Evolutionary conservation across 352 stramenopile genomes (phyloP).

Genomic region (Aphanomyces euteiches): DNA sequence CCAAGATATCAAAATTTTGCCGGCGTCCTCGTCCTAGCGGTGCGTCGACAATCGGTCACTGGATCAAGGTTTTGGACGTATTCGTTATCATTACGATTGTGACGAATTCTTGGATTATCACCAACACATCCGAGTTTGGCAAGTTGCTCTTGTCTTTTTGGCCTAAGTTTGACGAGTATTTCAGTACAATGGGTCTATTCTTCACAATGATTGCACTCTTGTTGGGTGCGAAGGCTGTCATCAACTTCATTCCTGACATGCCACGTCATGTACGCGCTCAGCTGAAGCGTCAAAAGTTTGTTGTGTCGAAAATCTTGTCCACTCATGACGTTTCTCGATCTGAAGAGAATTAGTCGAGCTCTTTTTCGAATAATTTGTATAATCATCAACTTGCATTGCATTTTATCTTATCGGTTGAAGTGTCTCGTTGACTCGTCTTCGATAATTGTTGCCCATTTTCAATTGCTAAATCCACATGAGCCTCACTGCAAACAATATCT

Average conservation of each 20-base stretch:
- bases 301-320: constrained; percentile 78
- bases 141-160: constrained; percentile 34
- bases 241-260: constrained; percentile 77
- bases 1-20: constrained; percentile 76
- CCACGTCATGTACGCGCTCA: constrained; percentile 74
- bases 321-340: constrained; percentile 6
- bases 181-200: constrained; percentile 50
- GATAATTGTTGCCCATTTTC: constrained; percentile 3
- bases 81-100: constrained; percentile 88
- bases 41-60: constrained; percentile 88
- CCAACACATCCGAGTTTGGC: constrained; percentile 69
- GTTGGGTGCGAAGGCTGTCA: constrained; percentile 21
- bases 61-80: constrained; percentile 85
- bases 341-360: constrained; percentile 6
- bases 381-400: neutral
- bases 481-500: neutral
- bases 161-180: constrained; percentile 39
- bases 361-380: neutral
- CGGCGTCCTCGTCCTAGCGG: constrained; percentile 70
- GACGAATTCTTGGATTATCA: constrained; percentile 90
- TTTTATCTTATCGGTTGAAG: neutral
- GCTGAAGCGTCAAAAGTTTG: constrained; percentile 70
- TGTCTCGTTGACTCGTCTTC: constrained; percentile 5
- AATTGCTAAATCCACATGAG: neutral
- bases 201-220: constrained; percentile 54